These are phyloP conservation scores for Blastocystis sp. DNA, from an alignment of 352 stramenopile species.

Conservation along the genomic window DNA sequence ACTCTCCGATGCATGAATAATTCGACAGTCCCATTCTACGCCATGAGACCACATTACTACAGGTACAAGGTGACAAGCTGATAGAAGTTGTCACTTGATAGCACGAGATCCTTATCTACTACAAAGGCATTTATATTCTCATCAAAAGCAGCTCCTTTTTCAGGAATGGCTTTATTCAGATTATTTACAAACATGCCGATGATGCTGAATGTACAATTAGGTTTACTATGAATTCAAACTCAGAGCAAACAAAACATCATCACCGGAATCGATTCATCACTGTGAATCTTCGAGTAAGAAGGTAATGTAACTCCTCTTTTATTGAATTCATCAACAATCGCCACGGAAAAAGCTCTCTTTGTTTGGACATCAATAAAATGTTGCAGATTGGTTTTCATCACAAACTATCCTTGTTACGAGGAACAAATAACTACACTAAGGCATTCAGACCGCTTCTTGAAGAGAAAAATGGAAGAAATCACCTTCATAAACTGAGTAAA, in stretches of 20 bases:
- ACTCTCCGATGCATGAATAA: background rate
- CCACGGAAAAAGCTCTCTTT: background rate
- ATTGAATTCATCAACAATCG: background rate
- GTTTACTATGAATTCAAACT: background rate
- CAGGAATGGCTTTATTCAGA: background rate
- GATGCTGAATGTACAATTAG: background rate
- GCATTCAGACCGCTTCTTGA: background rate
- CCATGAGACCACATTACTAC: background rate
- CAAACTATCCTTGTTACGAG: background rate
- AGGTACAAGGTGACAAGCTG: background rate
- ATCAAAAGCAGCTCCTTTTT: background rate
- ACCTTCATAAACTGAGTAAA: background rate
- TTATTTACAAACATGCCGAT: background rate
- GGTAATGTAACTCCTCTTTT: background rate
- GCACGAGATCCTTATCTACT: background rate
- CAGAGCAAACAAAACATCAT: background rate
- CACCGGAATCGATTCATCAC: background rate
- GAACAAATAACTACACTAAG: background rate
- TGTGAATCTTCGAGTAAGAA: background rate
- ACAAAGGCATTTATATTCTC: background rate
- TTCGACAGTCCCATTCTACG: background rate
- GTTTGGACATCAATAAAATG: background rate
- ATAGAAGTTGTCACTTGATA: background rate
- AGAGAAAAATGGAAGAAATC: background rate
- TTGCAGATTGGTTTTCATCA: background rate